Base-by-base conservation (phyloP, 2,329 filamentous ascomycete species). In the Westerdykella ornata region DNA sequence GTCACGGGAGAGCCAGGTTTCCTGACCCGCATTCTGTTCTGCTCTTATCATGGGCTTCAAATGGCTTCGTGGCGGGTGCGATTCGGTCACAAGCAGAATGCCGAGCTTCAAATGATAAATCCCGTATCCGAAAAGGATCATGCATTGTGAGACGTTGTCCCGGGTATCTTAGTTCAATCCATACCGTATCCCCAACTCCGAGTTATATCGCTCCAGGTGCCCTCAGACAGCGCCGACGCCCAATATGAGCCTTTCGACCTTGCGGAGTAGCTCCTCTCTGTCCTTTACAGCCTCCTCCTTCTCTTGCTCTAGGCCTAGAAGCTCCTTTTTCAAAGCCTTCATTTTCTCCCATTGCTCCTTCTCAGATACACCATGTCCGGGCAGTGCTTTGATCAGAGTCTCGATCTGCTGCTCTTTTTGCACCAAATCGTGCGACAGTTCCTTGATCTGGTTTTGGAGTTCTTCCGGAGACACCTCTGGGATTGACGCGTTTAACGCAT, bases 361-460 rank as follows among this genome's bases (percentile, higher is more conserved):
- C 62, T 90, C 84, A 56, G 83, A 90, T 47, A 82, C 85, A 34
- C 87, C 83, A 16, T 92, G 70, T 0, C 87, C 87, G 0, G 87
- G 87, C 2, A 94, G 72, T 16, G 76, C 78, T 13, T 81, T 83
- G 43, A 90, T 85, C 36, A 92, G 69, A 34, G 78, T 73, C 63
- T 92, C 86, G 47, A 92, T 88, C 68, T 90, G 84, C 68, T 89
- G 85, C 55, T 88, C 83, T 57, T 89, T 88, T 43, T 85, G 64
- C 43, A 90, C 81, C 18, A 92, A 72, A 60, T 90, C 86, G 47
- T 78, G 77, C 29, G 85, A 84, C 39, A 92, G 72, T 63, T 90
- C 85, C 45, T 80, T 72, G 59, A 88, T 76, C 35, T 82, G 78
- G 3, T 77, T 75, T 41, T 76, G 86, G 38, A 79, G 77, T 32